Base-by-base conservation (phyloP, 805 yeast species). In the Wickerhamomyces tratensis region DNA sequence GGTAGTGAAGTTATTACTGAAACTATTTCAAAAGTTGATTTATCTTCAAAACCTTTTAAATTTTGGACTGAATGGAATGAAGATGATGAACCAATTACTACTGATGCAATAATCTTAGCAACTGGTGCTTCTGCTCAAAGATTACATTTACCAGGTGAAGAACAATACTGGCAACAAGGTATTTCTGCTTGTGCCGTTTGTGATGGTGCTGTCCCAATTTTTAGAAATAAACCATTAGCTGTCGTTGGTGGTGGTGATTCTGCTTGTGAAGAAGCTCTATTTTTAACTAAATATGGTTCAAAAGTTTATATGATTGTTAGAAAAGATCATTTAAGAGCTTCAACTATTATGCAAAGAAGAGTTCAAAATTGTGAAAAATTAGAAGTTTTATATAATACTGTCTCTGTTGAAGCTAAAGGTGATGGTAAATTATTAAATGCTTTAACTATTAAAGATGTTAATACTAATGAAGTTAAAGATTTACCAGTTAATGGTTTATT, bases 181-280 rank as follows among this genome's bases (percentile, higher is more conserved):
- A 93, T 93, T 53, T 86, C 96, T 53, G 99, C 99, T 14, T 93
- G 99, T 74, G 99, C 99, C 36, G 98, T 93, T 48, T 93, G 99
- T 71, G 99, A 93, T 63, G 99, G 99, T 67, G 99, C 99, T 33
- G 95, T 93, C 40, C 99, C 99, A 55, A 89, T 93, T 56, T 93
- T 93, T 74, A 86, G 98, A 75, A 85, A 93, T 74, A 85, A 88
- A 68, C 98, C 98, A 35, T 77, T 93, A 62, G 98, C 96, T 26
- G 99, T 93, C 44, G 72, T 93, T 53, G 99, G 99, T 46, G 99
- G 99, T 53, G 99, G 99, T 65, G 99, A 93, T 68, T 88, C 97
- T 52, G 99, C 99, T 15, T 95, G 98, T 67, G 99, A 93, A 71
- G 99, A 93, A 71, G 98, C 99, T 31, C 71, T 86, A 52, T 93